Conservation (phyloP, 768 basidiomycete species). For the Brasilioporus rufonigricans region DNA sequence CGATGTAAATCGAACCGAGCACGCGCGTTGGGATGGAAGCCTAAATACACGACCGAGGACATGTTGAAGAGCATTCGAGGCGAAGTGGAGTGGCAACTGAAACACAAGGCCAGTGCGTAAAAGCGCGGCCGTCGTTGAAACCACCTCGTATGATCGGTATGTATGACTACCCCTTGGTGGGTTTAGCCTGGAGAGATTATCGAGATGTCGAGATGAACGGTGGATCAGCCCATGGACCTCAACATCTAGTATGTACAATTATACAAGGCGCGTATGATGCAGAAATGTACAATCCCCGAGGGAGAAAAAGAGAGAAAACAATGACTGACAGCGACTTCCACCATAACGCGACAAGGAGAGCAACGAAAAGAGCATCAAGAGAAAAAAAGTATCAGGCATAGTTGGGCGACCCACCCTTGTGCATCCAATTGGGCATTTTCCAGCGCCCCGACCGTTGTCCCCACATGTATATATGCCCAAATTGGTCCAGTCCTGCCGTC, state of each 20-base stretch:
- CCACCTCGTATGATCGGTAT: too few species aligned
- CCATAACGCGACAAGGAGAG: neutral
- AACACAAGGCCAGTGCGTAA: neutral
- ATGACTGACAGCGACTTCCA: conserved; percentile 1
- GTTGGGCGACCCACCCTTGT: conserved; percentile 2
- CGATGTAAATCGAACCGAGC: conserved; percentile 13
- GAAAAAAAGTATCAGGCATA: neutral
- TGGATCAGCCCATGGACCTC: neutral
- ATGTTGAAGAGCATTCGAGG: conserved; percentile 14
- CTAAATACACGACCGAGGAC: neutral
- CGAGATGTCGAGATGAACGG: neutral
- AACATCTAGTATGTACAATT: neutral
- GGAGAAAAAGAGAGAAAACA: neutral
- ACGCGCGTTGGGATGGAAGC: conserved; percentile 17
- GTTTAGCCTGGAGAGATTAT: neutral
- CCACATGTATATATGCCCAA: too few species aligned
- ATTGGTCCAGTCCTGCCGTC: neutral
- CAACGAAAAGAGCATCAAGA: neutral
- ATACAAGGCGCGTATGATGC: conserved; percentile 5
- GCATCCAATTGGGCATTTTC: neutral
- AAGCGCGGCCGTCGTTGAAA: neutral
- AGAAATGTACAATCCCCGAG: conserved; percentile 5
- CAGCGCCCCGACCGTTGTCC: too few species aligned
- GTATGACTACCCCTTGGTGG: too few species aligned
- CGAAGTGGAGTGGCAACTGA: conserved; percentile 11